Conservation (phyloP, 495 filamentous ascomycete genomes). For the Lasiosphaeria miniovina region DNA sequence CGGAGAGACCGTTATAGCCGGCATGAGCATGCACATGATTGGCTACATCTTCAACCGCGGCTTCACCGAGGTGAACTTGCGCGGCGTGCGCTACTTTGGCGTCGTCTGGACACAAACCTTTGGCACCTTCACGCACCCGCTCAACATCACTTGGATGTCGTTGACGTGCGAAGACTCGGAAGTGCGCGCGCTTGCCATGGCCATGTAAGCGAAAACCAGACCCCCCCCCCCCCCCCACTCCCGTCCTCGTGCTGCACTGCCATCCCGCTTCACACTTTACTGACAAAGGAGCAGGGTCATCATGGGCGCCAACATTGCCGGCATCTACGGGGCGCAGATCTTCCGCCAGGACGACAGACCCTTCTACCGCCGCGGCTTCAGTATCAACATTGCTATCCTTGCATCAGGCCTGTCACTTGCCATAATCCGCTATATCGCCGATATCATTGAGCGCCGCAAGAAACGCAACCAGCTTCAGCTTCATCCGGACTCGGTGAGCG, state of each 20-base stretch:
- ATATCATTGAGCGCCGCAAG: conserved; percentile 29
- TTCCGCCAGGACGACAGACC: conserved; percentile 52
- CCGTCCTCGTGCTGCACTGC: no score
- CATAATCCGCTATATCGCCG: conserved; percentile 25
- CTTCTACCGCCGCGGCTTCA: conserved; percentile 45
- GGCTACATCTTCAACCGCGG: conserved; percentile 44
- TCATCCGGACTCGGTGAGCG: background rate
- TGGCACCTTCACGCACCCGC: conserved; percentile 46
- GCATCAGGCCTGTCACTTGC: conserved; percentile 17
- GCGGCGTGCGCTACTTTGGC: conserved; percentile 35
- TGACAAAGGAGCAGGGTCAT: conserved; percentile 39
- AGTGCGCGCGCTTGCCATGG: conserved; percentile 37
- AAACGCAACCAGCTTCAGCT: background rate
- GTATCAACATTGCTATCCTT: conserved; percentile 26
- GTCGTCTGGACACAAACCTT: conserved; percentile 52
- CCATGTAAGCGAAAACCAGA: conserved; percentile 37
- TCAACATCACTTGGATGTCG: conserved; percentile 41
- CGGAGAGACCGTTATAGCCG: conserved; percentile 31
- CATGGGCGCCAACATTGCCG: conserved; percentile 54
- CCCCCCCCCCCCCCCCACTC: conserved; percentile 6
- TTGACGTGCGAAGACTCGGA: conserved; percentile 33
- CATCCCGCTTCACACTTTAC: background rate
- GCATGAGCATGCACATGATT: conserved; percentile 22
- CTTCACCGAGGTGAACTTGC: conserved; percentile 23
- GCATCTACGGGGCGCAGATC: conserved; percentile 54